phyloP scores from a whole-genome alignment of 2,329 filamentous ascomycete genomes.

The Tolypocladium capitatum region DNA sequence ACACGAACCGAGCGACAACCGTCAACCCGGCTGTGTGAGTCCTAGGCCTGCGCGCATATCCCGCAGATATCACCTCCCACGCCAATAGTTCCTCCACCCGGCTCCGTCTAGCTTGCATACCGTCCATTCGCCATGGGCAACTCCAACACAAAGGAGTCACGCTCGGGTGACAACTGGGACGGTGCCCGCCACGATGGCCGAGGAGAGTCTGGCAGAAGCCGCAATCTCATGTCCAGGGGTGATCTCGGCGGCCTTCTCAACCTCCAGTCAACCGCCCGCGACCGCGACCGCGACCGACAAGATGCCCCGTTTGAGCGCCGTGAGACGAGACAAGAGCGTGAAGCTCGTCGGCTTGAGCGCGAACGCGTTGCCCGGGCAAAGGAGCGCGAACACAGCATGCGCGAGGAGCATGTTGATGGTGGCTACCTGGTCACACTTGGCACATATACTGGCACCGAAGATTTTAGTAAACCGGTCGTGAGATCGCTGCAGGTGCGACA shows the following conservation, averaged over 20 bases:
- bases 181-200: conserved; percentile 9
- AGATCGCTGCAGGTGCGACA: conserved; percentile 71
- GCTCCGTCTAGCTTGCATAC: background rate
- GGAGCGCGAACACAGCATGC: conserved; percentile 82
- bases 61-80: background rate
- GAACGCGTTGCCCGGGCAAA: conserved; percentile 63
- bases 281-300: conserved; percentile 22
- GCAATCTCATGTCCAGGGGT: conserved; percentile 23
- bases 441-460: conserved; percentile 81
- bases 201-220: conserved; percentile 10
- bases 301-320: conserved; percentile 47
- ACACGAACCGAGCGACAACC: background rate
- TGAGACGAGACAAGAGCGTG: conserved; percentile 84
- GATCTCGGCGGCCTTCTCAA: conserved; percentile 34
- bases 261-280: conserved; percentile 23
- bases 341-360: conserved; percentile 71
- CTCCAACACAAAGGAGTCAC: conserved; percentile 26
- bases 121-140: conserved; percentile 21
- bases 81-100: background rate
- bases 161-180: conserved; percentile 13
- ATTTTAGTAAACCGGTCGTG: conserved; percentile 81
- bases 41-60: background rate
- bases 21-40: background rate
- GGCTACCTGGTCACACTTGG: conserved; percentile 90
- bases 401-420: conserved; percentile 85